phyloP scores from a whole-genome alignment of 106 monocot species.

The Amphibolis antarctica region DNA sequence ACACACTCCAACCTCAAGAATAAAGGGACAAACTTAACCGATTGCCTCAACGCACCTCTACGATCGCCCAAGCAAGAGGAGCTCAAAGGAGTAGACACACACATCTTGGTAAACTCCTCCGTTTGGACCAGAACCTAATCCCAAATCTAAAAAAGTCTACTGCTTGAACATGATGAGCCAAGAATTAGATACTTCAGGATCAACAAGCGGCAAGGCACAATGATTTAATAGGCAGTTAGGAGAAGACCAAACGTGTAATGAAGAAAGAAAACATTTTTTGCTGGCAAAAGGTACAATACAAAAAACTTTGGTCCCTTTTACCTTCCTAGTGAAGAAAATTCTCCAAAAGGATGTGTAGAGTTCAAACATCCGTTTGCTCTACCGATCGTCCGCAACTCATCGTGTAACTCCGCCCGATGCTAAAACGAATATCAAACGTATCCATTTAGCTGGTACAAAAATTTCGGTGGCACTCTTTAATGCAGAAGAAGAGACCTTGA shows the following conservation, averaged over 20 bases:
- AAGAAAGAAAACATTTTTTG: background rate
- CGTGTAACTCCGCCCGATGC: background rate
- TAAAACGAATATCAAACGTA: conserved; percentile 11
- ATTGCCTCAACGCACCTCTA: too few relatives aligned
- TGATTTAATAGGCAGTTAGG: too few relatives aligned
- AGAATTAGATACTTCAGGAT: too few relatives aligned
- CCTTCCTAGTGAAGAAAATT: background rate
- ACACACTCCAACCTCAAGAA: too few relatives aligned
- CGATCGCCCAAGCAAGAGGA: too few relatives aligned
- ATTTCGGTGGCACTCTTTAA: conserved; percentile 9
- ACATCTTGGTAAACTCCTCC: too few relatives aligned
- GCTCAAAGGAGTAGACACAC: too few relatives aligned
- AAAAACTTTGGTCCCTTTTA: background rate
- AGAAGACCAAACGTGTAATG: background rate
- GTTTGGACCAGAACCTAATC: too few relatives aligned
- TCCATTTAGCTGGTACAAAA: conserved; percentile 15
- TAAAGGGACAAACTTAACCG: too few relatives aligned
- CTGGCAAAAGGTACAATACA: conserved; percentile 3
- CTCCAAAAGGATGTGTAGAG: background rate
- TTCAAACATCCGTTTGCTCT: conserved; percentile 3
- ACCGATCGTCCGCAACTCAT: background rate
- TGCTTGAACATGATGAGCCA: too few relatives aligned
- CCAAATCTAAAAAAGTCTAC: too few relatives aligned
- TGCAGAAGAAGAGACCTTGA: background rate
- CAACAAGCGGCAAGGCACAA: too few relatives aligned